Evolutionary conservation across 202 grass and related monocot species (phyloP).

Genomic region (Panicum hallii): DNA sequence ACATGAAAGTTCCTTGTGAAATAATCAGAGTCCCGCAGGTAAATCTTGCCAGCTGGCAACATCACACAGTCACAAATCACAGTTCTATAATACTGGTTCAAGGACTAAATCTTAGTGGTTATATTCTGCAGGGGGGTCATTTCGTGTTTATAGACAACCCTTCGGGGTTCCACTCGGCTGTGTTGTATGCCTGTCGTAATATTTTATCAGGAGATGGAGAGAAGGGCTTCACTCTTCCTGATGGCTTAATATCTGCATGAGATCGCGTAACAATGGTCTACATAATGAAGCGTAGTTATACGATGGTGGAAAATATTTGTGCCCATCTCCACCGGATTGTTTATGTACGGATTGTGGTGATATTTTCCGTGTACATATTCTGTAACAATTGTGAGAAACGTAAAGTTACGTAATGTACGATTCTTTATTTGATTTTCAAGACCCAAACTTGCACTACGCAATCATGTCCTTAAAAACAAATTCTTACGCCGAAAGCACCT

Average conservation of each 20-base stretch:
- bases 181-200: slow-evolving; percentile 78
- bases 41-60: slow-evolving; percentile 23
- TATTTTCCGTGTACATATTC: background rate
- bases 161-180: slow-evolving; percentile 73
- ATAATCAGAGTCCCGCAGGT: slow-evolving; percentile 96
- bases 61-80: too few species aligned
- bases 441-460: background rate
- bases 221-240: slow-evolving; percentile 64
- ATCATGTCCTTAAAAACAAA: background rate
- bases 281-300: slow-evolving; percentile 5
- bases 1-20: slow-evolving; percentile 97
- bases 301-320: background rate
- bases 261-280: background rate
- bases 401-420: slow-evolving; percentile 19
- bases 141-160: slow-evolving; percentile 98
- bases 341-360: slow-evolving; percentile 15
- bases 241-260: slow-evolving; percentile 69
- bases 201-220: slow-evolving; percentile 56
- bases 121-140: slow-evolving; percentile 71
- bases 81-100: background rate
- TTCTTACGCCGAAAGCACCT: background rate
- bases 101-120: slow-evolving; percentile 11
- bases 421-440: background rate
- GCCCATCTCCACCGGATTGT: background rate
- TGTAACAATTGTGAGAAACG: slow-evolving; percentile 10